Conservation (phyloP, 768 basidiomycete genomes). For the Rossbeevera mucosa region DNA sequence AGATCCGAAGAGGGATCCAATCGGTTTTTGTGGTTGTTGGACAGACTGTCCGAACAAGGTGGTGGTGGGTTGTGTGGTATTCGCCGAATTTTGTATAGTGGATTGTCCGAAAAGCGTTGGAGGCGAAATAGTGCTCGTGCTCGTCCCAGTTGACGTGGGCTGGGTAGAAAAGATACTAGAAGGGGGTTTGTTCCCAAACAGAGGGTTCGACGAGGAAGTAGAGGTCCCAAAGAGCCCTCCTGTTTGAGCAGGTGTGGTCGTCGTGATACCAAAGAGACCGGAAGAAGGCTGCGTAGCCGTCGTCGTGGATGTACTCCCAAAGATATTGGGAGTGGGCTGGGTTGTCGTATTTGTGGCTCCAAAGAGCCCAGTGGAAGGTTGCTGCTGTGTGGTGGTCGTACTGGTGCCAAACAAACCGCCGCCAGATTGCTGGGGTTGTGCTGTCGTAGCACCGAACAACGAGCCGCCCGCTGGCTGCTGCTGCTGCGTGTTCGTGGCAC, state of each 20-base stretch:
- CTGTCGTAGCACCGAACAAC: constrained; percentile 20
- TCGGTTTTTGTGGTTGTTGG: constrained; percentile 21
- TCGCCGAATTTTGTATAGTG: constrained; percentile 11
- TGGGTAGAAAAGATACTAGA: constrained; percentile 27
- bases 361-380: constrained; percentile 23
- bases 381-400: constrained; percentile 15
- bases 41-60: constrained; percentile 21
- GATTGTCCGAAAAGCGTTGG: constrained; percentile 33
- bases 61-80: constrained; percentile 11
- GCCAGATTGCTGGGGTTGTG: constrained; percentile 20
- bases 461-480: not conserved
- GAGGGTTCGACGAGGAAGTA: constrained; percentile 24
- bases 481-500: constrained; percentile 15
- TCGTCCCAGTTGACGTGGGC: not conserved
- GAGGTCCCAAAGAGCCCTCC: constrained; percentile 28
- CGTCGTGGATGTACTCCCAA: constrained; percentile 12
- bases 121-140: constrained; percentile 14
- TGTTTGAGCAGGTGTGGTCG: constrained; percentile 16
- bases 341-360: constrained; percentile 17
- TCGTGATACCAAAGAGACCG: constrained; percentile 26
- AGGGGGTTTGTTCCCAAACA: constrained; percentile 36
- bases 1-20: constrained; percentile 31
- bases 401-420: constrained; percentile 17
- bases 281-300: constrained; percentile 15
- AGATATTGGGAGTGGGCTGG: constrained; percentile 22